Evolutionary conservation across 805 yeast genomes (phyloP).

Genomic region (Yarrowia sp.): DNA sequence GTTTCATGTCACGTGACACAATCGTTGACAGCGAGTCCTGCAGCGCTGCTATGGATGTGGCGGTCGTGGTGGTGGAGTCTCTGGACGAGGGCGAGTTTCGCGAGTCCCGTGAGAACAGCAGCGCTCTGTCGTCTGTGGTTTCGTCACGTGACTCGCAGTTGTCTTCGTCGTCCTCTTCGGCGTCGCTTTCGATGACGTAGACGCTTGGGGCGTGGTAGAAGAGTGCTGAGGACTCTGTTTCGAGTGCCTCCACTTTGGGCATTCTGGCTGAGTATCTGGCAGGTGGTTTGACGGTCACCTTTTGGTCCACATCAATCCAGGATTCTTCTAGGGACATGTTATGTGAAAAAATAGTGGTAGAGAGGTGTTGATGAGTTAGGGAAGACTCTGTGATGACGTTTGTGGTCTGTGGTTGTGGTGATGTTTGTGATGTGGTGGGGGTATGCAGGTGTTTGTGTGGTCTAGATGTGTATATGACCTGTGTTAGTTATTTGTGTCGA

Average conservation of each 20-base stretch:
- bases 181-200: constrained; percentile 29
- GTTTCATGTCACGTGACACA: constrained; percentile 31
- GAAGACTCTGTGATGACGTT: background rate
- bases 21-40: constrained; percentile 28
- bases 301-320: constrained; percentile 37
- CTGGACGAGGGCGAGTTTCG: constrained; percentile 11
- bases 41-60: constrained; percentile 31
- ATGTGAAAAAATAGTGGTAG: background rate
- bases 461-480: too few species aligned
- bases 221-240: constrained; percentile 22
- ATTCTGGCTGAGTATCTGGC: constrained; percentile 11
- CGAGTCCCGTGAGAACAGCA: constrained; percentile 6
- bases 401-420: background rate
- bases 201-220: constrained; percentile 36
- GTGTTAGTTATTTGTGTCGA: too few species aligned
- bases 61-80: constrained; percentile 6
- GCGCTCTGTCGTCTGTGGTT: background rate
- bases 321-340: constrained; percentile 34
- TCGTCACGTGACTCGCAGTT: constrained; percentile 29
- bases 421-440: constrained; percentile 3
- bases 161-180: constrained; percentile 17
- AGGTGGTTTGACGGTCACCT: constrained; percentile 13
- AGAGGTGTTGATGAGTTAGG: background rate
- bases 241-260: constrained; percentile 22
- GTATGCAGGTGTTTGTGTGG: background rate